Evolutionary conservation across 306 rosid species (phyloP), one percentile per base, ranked within the genome.

Genomic region (Vicia villosa): DNA sequence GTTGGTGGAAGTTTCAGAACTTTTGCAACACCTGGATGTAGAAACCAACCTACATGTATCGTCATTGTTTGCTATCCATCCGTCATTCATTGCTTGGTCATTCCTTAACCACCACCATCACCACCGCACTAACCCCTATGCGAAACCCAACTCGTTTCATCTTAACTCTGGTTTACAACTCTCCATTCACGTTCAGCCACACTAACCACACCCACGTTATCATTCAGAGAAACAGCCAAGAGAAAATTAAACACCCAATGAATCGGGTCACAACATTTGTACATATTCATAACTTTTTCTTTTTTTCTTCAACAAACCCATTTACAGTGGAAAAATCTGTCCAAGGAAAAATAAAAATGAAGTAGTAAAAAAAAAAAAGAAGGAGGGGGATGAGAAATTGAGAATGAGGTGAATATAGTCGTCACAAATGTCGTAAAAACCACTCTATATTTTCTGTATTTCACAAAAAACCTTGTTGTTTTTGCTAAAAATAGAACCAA

Each of bases 401-500:
- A 64, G 42, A 24, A 40, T 9, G 62, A 73, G 36, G 66, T 83
- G 91, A 90, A 90, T 87, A 88, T 86, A 80, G 83, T 15, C 45
- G 40, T 87, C 83, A 88, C 96, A 86, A 91, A 86, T 91, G 96
- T 87, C 97, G 83, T 77, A 64, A 74, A 81, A 79, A 71, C 38
- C 38, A 34, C 38, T 8, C 38, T 34, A 1, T 5, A 1, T 12
- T 4, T 22, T 20, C 77, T 47, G 65, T 74, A 13, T 55, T 55
- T 50, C 68, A 71, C 59, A 32, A 69, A 64, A 72, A 74, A 73
- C 73, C 20, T 58, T 58, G 40, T 70, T 58, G 40, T 70, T 24
- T 74, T 79, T 86, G 76, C 96, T 49, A 85, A 83, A 81, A 83
- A 77, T 88, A 85, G 90, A 77, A 81, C 17, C 4, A 54, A 54